Evolutionary conservation across 2,329 filamentous ascomycete genomes (phyloP).

Genomic region (Hypocrella siamensis): DNA sequence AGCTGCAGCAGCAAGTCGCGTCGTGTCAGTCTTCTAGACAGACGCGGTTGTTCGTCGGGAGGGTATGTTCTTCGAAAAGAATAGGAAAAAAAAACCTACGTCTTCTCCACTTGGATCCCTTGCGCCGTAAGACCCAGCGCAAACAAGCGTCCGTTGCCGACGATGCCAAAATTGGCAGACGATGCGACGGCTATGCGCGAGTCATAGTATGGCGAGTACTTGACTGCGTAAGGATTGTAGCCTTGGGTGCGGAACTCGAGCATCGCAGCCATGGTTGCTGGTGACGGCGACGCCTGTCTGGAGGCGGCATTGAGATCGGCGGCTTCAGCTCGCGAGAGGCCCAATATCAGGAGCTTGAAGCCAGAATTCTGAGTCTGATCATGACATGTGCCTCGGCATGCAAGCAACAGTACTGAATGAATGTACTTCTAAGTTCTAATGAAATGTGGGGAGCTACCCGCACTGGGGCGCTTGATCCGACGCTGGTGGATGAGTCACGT

Average conservation of each 20-base stretch:
- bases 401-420: too few species aligned
- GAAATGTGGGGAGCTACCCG: too few species aligned
- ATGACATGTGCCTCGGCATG: slow-evolving; percentile 6
- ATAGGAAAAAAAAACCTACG: slow-evolving; percentile 29
- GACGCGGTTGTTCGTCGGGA: neutral
- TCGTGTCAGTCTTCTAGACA: neutral
- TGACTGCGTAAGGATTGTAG: slow-evolving; percentile 91
- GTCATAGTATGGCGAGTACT: slow-evolving; percentile 98
- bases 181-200: slow-evolving; percentile 79
- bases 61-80: neutral
- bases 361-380: neutral
- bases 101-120: slow-evolving; percentile 74
- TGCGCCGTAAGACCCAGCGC: slow-evolving; percentile 68
- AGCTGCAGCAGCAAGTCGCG: slow-evolving; percentile 33
- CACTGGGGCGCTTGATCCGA: too few species aligned
- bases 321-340: slow-evolving; percentile 5
- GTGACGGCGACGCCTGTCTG: slow-evolving; percentile 2
- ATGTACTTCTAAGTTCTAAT: too few species aligned
- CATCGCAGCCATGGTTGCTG: slow-evolving; percentile 43
- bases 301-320: too few species aligned
- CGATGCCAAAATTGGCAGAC: slow-evolving; percentile 91
- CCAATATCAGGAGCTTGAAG: neutral
- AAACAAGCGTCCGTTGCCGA: slow-evolving; percentile 86
- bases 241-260: slow-evolving; percentile 88
- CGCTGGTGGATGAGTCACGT: too few species aligned